Percentiles rank a stretch among this genome's conserved stretches.
Conservation (phyloP, 2,329 filamentous ascomycete species). For the Cordyceps sp. region DNA sequence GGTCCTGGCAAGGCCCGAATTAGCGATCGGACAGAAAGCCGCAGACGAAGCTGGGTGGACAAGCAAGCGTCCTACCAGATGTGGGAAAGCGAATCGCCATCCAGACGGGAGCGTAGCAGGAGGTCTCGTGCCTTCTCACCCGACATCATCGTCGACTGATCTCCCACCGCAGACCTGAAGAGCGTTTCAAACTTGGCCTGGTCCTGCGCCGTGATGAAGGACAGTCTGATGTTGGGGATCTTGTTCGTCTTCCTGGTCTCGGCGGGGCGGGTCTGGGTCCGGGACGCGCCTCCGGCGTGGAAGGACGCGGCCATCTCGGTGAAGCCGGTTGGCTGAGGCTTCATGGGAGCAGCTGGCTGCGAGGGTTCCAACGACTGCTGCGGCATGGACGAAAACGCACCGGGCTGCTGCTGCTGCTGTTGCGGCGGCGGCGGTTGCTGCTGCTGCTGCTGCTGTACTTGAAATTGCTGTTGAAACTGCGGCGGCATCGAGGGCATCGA, state of each 20-base stretch:
- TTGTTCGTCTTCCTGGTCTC: slow-evolving; percentile 46
- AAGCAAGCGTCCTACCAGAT: slow-evolving; percentile 58
- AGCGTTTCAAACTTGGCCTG: slow-evolving; percentile 95
- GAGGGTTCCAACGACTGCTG: slow-evolving; percentile 32
- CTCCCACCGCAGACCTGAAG: slow-evolving; percentile 87
- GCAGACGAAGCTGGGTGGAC: no score
- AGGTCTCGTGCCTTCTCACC: slow-evolving; percentile 87
- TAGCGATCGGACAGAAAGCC: slow-evolving; percentile 1
- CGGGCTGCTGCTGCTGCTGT: slow-evolving; percentile 17
- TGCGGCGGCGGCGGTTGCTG: no score
- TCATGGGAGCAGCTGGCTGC: slow-evolving; percentile 41
- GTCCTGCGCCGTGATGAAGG: slow-evolving; percentile 89
- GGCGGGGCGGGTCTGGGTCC: slow-evolving; percentile 26
- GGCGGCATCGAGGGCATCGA: no score
- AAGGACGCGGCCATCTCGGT: slow-evolving; percentile 51
- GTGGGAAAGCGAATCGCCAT: slow-evolving; percentile 74
- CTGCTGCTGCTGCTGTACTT: slow-evolving; percentile 28
- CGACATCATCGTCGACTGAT: slow-evolving; percentile 69
- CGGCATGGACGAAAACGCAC: slow-evolving; percentile 20
- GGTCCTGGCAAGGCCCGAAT: slow-evolving; percentile 38
- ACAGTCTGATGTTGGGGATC: slow-evolving; percentile 86
- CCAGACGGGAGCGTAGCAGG: slow-evolving; percentile 71
- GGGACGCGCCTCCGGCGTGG: slow-evolving; percentile 30
- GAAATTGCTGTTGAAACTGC: slow-evolving; percentile 43
- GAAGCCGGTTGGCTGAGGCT: slow-evolving; percentile 50